phyloP scores from a whole-genome alignment of 2,329 filamentous ascomycete genomes.

The Thelonectria discophora region DNA sequence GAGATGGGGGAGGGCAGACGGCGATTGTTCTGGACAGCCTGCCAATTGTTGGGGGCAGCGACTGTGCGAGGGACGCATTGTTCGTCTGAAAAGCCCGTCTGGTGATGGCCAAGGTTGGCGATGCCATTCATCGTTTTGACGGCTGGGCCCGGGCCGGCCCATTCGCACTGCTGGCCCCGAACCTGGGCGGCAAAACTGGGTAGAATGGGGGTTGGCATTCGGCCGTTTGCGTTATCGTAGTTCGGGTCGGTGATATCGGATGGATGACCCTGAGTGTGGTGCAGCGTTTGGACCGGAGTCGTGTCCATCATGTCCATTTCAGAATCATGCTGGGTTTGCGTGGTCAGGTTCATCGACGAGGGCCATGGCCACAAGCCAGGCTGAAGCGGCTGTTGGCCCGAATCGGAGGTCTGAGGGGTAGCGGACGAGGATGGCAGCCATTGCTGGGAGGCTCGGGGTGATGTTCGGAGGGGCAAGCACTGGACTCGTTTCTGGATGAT shows the following conservation, averaged over 20 bases:
- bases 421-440: constrained; percentile 46
- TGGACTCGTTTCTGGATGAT: constrained; percentile 61
- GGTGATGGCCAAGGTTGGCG: constrained; percentile 52
- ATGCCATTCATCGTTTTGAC: constrained; percentile 48
- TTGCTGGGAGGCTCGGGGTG: constrained; percentile 48
- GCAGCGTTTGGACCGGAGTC: constrained; percentile 33
- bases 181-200: constrained; percentile 65
- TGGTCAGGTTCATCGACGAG: constrained; percentile 35
- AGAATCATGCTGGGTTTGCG: constrained; percentile 43
- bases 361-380: constrained; percentile 48
- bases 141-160: constrained; percentile 46
- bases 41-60: constrained; percentile 58
- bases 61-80: constrained; percentile 60
- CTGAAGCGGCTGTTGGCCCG: constrained; percentile 48
- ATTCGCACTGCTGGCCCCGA: constrained; percentile 60
- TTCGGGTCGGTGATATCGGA: constrained; percentile 28
- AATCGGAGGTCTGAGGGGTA: constrained; percentile 52
- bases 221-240: constrained; percentile 48
- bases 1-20: constrained; percentile 69
- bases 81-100: constrained; percentile 51
- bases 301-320: constrained; percentile 64
- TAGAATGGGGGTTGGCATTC: constrained; percentile 69
- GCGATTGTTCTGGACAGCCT: constrained; percentile 61
- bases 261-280: constrained; percentile 11
- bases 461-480: constrained; percentile 60